Conservation (phyloP, 1,284 basidiomycete species). For the Ustilago nuda region DNA sequence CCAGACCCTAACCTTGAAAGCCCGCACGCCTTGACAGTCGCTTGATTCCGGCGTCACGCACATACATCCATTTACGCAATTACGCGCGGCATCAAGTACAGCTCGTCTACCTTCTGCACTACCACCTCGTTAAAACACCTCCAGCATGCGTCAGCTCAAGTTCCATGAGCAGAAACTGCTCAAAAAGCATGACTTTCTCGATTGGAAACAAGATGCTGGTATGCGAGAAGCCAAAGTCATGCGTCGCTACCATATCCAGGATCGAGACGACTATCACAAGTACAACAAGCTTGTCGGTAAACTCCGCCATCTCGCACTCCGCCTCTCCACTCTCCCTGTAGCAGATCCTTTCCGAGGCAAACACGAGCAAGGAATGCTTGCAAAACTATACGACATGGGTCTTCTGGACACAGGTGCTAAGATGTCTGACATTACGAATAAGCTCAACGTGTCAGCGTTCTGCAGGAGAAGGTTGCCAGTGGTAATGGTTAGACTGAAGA, state of each 20-base stretch:
- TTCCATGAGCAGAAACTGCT: constrained; percentile 68
- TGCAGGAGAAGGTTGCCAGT: constrained; percentile 91
- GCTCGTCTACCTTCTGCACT: not conserved
- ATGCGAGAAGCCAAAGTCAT: constrained; percentile 93
- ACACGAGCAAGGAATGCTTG: constrained; percentile 87
- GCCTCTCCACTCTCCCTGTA: constrained; percentile 85
- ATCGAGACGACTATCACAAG: constrained; percentile 91
- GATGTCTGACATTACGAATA: constrained; percentile 75
- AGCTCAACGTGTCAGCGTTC: constrained; percentile 89
- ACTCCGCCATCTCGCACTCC: constrained; percentile 85
- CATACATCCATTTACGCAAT: no score
- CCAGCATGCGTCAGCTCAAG: constrained; percentile 67
- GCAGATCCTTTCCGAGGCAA: constrained; percentile 88
- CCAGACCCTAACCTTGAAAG: no score
- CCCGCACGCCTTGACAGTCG: no score
- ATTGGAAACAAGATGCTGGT: constrained; percentile 98
- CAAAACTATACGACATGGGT: constrained; percentile 97
- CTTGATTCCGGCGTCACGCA: no score
- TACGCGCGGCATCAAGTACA: no score
- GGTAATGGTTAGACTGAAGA: constrained; percentile 89
- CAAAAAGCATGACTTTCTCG: constrained; percentile 70
- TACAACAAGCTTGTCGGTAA: constrained; percentile 96
- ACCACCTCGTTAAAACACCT: not conserved
- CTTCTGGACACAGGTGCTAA: constrained; percentile 77
- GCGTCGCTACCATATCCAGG: constrained; percentile 84